A percentile compares a stretch with the other conserved stretches of the same genome.
Evolutionary conservation across 176 grass and related monocot genomes (phyloP).

Genomic region (Miscanthus lutarioriparius): DNA sequence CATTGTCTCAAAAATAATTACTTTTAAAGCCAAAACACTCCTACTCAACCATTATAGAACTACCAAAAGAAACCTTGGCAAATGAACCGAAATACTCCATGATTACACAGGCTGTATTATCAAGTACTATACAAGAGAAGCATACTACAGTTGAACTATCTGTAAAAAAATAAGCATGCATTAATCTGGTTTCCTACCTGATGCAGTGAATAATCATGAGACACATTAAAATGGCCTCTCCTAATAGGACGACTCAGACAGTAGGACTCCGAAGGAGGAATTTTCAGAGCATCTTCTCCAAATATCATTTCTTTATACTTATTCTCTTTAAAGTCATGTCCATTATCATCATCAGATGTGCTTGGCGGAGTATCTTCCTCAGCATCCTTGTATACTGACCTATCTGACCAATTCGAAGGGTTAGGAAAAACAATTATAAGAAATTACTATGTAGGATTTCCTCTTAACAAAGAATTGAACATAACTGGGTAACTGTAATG

Average conservation of each 20-base stretch:
- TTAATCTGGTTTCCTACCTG: slow-evolving; percentile 56
- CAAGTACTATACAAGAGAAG: slow-evolving; percentile 7
- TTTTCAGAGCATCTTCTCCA: slow-evolving; percentile 92
- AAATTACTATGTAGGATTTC: neutral
- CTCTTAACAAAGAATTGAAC: neutral
- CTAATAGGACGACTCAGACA: slow-evolving; percentile 73
- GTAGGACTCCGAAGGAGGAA: slow-evolving; percentile 71
- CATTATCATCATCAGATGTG: slow-evolving; percentile 36
- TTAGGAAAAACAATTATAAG: slow-evolving; percentile 25
- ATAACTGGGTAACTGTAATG: slow-evolving; percentile 6
- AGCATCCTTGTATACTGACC: slow-evolving; percentile 38
- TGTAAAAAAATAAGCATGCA: neutral
- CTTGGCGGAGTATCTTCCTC: slow-evolving; percentile 36
- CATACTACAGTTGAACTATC: slow-evolving; percentile 2
- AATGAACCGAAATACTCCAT: slow-evolving; percentile 4
- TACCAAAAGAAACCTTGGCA: neutral
- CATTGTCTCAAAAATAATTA: neutral
- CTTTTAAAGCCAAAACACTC: slow-evolving; percentile 12
- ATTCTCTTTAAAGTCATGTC: slow-evolving; percentile 45
- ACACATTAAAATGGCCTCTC: slow-evolving; percentile 96
- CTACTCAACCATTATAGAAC: neutral
- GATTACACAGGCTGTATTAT: neutral
- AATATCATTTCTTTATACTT: slow-evolving; percentile 77
- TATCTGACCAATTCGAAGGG: slow-evolving; percentile 49
- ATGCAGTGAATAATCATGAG: slow-evolving; percentile 71